Conservation (phyloP, 2,329 filamentous ascomycete genomes). For the Myriosclerotinia duriaeana region DNA sequence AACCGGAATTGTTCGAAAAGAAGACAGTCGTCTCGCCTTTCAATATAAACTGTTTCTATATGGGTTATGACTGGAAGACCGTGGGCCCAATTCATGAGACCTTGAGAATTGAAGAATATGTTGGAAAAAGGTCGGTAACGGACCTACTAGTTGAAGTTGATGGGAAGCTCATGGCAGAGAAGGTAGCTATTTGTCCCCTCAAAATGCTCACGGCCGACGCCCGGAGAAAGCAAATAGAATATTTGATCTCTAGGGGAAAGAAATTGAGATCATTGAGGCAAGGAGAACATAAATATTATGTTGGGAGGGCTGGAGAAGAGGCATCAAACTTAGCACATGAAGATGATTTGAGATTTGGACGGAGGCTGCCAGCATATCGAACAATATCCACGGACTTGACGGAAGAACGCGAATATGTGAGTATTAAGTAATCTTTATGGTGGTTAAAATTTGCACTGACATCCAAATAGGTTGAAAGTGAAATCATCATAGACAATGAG, state of each 20-base stretch:
- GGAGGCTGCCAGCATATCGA: background rate
- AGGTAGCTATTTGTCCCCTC: background rate
- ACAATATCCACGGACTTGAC: background rate
- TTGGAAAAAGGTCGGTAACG: background rate
- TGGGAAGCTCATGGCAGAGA: slow-evolving; percentile 1
- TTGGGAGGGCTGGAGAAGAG: background rate
- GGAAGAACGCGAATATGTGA: background rate
- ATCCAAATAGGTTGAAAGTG: background rate
- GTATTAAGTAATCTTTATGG: rapidly evolving
- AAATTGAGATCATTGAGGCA: background rate
- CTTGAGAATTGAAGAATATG: slow-evolving; percentile 17
- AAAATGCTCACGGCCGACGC: slow-evolving; percentile 1
- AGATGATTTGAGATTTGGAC: background rate
- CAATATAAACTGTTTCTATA: slow-evolving; percentile 18
- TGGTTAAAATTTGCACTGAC: background rate
- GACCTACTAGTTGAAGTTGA: slow-evolving; percentile 7
- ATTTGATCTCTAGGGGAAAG: slow-evolving; percentile 11
- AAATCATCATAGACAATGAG: slow-evolving; percentile 15
- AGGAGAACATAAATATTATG: slow-evolving; percentile 9
- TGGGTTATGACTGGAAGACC: background rate
- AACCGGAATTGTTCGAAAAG: background rate
- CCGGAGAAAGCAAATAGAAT: background rate
- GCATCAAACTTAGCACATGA: background rate
- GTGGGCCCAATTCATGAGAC: slow-evolving; percentile 13
- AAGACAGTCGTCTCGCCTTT: background rate